These are phyloP conservation scores for Xylaria arbuscula DNA, from an alignment of 2,329 filamentous ascomycete species.

Conservation along the genomic window DNA sequence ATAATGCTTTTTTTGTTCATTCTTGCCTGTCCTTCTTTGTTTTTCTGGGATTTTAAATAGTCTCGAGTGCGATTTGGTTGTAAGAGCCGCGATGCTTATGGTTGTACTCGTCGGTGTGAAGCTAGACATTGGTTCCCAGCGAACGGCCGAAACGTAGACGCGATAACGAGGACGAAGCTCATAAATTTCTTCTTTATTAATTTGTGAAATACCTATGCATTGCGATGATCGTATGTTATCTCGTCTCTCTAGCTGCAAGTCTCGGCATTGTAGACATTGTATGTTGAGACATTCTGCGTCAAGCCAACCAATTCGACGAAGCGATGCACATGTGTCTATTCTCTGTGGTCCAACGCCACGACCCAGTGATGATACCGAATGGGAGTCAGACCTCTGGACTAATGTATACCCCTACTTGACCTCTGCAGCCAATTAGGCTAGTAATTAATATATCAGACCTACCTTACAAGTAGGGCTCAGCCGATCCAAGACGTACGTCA, in stretches of 20 bases:
- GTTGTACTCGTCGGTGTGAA: too few relatives aligned
- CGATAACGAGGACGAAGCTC: too few relatives aligned
- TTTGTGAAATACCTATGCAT: too few relatives aligned
- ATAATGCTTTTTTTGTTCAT: constrained; percentile 21
- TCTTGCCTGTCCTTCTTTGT: not conserved
- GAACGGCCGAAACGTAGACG: too few relatives aligned
- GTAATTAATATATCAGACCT: not conserved
- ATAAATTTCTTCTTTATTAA: too few relatives aligned
- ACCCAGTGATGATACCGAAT: constrained; percentile 18
- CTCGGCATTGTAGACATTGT: constrained; percentile 4
- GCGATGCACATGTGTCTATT: too few relatives aligned
- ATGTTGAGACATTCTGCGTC: not conserved
- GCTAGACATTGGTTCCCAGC: too few relatives aligned
- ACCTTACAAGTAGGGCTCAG: not conserved
- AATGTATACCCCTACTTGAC: not conserved
- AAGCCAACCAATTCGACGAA: not conserved
- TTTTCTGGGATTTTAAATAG: too few relatives aligned
- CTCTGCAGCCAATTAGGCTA: constrained; percentile 9
- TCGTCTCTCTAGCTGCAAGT: not conserved
- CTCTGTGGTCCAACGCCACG: not conserved
- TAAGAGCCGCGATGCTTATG: too few relatives aligned
- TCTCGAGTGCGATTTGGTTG: too few relatives aligned
- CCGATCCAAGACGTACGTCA: constrained; percentile 16
- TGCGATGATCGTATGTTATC: too few relatives aligned
- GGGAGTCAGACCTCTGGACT: not conserved